Evolutionary conservation across 2,329 filamentous ascomycete species (phyloP).

Genomic region (Monosporascus sp.): DNA sequence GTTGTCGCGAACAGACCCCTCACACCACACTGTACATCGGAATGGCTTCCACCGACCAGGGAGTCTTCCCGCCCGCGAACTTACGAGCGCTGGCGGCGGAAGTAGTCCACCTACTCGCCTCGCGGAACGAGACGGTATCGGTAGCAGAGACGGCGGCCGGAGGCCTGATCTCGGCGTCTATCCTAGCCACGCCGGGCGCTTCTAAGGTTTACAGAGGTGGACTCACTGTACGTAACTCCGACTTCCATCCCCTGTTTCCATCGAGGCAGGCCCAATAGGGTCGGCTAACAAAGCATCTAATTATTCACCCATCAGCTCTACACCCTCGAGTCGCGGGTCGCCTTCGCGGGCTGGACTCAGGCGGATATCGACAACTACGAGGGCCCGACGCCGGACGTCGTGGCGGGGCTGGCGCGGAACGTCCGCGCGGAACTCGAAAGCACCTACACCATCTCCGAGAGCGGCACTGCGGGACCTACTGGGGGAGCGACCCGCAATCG

Average conservation of each 20-base stretch:
- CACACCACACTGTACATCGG: no score
- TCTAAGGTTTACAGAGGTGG: constrained; percentile 55
- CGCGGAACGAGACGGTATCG: constrained; percentile 50
- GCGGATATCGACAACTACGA: constrained; percentile 44
- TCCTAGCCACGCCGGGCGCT: constrained; percentile 55
- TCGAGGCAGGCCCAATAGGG: background rate
- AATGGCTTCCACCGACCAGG: background rate
- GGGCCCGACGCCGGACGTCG: constrained; percentile 55
- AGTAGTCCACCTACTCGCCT: constrained; percentile 47
- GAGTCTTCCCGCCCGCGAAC: constrained; percentile 23
- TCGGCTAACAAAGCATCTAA: constrained; percentile 5
- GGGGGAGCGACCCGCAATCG: constrained; percentile 51
- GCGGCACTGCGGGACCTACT: constrained; percentile 59
- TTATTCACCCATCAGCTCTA: constrained; percentile 33
- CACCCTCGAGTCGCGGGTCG: constrained; percentile 51
- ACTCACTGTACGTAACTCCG: constrained; percentile 33
- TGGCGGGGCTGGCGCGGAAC: constrained; percentile 49
- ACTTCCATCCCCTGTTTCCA: background rate
- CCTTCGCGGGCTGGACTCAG: constrained; percentile 56
- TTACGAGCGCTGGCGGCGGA: constrained; percentile 39
- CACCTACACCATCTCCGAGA: constrained; percentile 54
- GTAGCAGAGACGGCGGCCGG: constrained; percentile 62
- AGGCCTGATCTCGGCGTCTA: constrained; percentile 53
- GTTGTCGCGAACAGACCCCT: no score
- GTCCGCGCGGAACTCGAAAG: constrained; percentile 47